Evolutionary conservation across 73 alveolate species (phyloP), one percentile per base, ranked within the genome.

Genomic region (Uronychia binucleata): DNA sequence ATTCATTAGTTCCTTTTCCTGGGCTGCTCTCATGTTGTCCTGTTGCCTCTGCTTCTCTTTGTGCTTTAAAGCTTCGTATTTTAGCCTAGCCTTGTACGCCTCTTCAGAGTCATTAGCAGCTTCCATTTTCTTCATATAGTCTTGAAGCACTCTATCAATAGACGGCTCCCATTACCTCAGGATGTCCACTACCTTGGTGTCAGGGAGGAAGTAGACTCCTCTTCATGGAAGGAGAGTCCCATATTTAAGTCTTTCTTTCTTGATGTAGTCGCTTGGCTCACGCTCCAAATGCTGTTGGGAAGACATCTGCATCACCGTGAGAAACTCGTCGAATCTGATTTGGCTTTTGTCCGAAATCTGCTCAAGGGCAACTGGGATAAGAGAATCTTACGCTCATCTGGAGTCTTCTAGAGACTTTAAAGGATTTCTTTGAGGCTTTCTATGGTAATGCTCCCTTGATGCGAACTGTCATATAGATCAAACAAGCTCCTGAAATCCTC

Each of bases 1-100:
- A n/a, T 60, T 30, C 28, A 33, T 34, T 13, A 88, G 60, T 75
- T 88, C 94, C 29, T 82, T 34, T 28, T 84, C 81, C 30, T 88
- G 84, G 33, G 86, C 85, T 75, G 57, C 33, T 46, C 82, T 74
- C 77, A 83, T 75, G 30, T 67, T 57, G 32, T 57, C 58, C 35
- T 74, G 31, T 33, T 88, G 78, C 5, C 94, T 46, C 27, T 57
- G 29, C 26, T 79, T 31, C 75, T 88, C 94, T 34, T 88, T 83
- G 46, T 84, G n/a, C 29, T 83, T 88, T 1, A 83, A 35, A 31
- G 83, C 91, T 0, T 60, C 85, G 34, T 35, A 82, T 77, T 75
- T 88, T 30, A 28, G 57, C 14, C 75, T 46, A 0, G 91, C 91
- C 35, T 88, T 83, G 33, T 84, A 34, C 28, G 94, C 94, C 33